Evolutionary conservation across 2,329 filamentous ascomycete genomes (phyloP).

Genomic region (Colletotrichum tanaceti): DNA sequence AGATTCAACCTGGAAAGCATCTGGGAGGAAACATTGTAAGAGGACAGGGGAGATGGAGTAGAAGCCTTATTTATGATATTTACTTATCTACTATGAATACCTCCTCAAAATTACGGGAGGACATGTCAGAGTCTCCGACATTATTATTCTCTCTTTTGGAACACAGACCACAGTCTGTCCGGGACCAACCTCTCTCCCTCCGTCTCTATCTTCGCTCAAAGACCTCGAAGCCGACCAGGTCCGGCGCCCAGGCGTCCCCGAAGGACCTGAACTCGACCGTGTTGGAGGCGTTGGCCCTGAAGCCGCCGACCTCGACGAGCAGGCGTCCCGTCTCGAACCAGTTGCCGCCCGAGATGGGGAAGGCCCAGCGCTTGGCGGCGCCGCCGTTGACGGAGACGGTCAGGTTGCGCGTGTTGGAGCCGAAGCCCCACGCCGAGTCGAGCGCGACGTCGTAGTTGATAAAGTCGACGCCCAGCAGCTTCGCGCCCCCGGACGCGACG

Average conservation of each 20-base stretch:
- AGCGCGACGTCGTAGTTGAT: conserved; percentile 64
- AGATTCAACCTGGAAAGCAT: conserved; percentile 5
- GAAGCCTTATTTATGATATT: neutral
- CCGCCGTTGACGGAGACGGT: conserved; percentile 60
- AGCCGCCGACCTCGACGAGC: conserved; percentile 58
- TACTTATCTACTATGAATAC: too few relatives aligned
- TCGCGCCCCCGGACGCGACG: conserved; percentile 47
- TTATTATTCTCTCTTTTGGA: too few relatives aligned
- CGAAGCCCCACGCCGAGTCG: conserved; percentile 47
- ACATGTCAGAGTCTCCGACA: neutral
- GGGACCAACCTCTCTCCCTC: too few relatives aligned
- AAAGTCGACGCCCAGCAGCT: conserved; percentile 60
- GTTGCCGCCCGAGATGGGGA: conserved; percentile 61
- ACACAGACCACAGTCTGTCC: too few relatives aligned
- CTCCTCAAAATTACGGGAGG: too few relatives aligned
- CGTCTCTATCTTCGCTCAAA: conserved; percentile 11
- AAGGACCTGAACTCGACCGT: conserved; percentile 48
- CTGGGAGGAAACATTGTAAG: neutral
- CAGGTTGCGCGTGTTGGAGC: conserved; percentile 62
- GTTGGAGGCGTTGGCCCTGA: conserved; percentile 54
- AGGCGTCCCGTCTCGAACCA: conserved; percentile 63
- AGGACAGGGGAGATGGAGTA: conserved; percentile 12
- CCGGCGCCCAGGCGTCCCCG: conserved; percentile 50
- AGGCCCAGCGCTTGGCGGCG: conserved; percentile 57
- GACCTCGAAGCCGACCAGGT: conserved; percentile 56